Conservation (phyloP, 768 basidiomycete genomes). For the Tulasnella sp. region DNA sequence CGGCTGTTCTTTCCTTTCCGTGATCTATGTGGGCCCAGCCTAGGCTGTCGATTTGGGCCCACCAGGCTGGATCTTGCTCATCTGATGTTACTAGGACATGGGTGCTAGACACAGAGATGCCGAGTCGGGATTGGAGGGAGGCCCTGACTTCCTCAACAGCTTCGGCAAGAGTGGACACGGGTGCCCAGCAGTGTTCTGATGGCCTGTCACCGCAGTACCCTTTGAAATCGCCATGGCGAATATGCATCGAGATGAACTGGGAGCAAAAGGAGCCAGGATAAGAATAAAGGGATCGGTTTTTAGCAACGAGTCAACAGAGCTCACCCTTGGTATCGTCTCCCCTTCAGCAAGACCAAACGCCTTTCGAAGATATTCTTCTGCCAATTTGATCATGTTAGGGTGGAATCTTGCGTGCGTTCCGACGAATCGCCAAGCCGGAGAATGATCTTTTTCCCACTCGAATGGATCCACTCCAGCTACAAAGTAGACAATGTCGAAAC, state of each 20-base stretch:
- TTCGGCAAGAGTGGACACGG: background rate
- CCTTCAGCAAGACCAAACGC: background rate
- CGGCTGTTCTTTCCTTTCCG: background rate
- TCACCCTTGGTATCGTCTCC: background rate
- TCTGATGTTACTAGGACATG: constrained; percentile 17
- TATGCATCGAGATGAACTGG: constrained; percentile 11
- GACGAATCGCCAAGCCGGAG: constrained; percentile 11
- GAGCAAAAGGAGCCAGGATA: background rate
- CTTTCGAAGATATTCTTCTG: constrained; percentile 12
- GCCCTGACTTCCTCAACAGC: background rate
- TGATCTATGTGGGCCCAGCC: constrained; percentile 16
- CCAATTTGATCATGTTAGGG: background rate
- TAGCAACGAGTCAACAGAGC: background rate
- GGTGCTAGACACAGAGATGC: background rate
- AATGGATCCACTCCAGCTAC: background rate
- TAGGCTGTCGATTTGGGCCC: constrained; percentile 2
- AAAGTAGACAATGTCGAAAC: constrained; percentile 17
- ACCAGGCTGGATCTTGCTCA: constrained; percentile 16
- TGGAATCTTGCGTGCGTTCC: constrained; percentile 9
- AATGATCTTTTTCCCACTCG: constrained; percentile 8
- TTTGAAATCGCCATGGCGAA: background rate
- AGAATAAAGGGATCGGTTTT: background rate
- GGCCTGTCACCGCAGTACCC: background rate
- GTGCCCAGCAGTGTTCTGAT: background rate
- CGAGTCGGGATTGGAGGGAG: background rate